phyloP scores from a whole-genome alignment of 108 stramenopile species.

The Conticribra guillardii region DNA sequence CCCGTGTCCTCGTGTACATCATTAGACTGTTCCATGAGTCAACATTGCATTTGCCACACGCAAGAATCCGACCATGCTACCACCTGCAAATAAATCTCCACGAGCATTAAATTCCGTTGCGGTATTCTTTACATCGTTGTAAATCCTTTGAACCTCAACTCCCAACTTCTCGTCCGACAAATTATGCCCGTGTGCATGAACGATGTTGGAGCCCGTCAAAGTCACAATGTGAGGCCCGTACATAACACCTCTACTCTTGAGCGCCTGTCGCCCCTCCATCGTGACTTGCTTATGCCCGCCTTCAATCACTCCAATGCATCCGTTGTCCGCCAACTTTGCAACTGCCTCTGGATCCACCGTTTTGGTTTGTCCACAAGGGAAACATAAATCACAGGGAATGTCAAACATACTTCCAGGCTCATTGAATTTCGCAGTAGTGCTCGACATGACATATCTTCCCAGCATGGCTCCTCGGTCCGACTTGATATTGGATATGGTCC shows the following conservation, averaged over 20 bases:
- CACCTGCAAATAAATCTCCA: constrained; percentile 90
- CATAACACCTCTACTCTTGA: constrained; percentile 89
- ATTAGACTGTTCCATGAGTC: constrained; percentile 94
- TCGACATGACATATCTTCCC: constrained; percentile 88
- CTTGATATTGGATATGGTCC: constrained; percentile 94
- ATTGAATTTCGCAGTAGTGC: constrained; percentile 89
- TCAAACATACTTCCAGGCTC: constrained; percentile 78
- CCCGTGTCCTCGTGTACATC: background rate
- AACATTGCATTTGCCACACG: constrained; percentile 96
- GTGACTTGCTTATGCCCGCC: constrained; percentile 87
- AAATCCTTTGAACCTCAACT: constrained; percentile 78
- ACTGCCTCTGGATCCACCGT: constrained; percentile 78
- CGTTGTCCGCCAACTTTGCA: constrained; percentile 85
- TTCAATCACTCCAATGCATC: constrained; percentile 92
- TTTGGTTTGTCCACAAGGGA: constrained; percentile 90
- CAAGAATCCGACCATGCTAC: constrained; percentile 94
- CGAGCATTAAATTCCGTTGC: constrained; percentile 95
- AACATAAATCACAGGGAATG: constrained; percentile 92
- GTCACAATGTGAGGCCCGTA: constrained; percentile 92
- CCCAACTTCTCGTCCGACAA: constrained; percentile 80
- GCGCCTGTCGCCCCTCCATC: constrained; percentile 60
- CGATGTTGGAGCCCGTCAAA: constrained; percentile 85
- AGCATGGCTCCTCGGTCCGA: constrained; percentile 91
- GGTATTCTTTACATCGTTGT: constrained; percentile 86
- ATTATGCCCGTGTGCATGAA: constrained; percentile 70